Evolutionary conservation across 78 protist genomes (phyloP).

Genomic region (Dictyostelium capitatum): DNA sequence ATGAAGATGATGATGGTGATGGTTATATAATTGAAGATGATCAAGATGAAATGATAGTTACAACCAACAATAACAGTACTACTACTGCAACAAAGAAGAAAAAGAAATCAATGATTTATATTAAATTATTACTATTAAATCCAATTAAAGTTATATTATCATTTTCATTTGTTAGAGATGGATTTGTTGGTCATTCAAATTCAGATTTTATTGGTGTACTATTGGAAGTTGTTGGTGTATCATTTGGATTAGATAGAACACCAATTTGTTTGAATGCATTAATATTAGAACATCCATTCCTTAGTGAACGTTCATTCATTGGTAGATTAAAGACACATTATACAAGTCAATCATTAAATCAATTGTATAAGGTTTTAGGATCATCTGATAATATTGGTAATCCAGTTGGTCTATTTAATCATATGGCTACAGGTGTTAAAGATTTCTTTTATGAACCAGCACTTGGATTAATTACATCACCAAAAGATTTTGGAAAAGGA

Average conservation of each 20-base stretch:
- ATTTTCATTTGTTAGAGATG: slow-evolving; percentile 80
- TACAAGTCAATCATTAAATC: slow-evolving; percentile 56
- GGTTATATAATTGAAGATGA: too few relatives aligned
- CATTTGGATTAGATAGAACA: slow-evolving; percentile 78
- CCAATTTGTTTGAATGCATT: slow-evolving; percentile 64
- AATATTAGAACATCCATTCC: slow-evolving; percentile 84
- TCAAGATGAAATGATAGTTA: not conserved
- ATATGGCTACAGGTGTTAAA: slow-evolving; percentile 85
- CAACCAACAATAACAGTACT: not conserved
- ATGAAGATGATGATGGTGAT: too few relatives aligned
- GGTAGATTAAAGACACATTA: slow-evolving; percentile 81
- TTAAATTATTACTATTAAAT: slow-evolving; percentile 69
- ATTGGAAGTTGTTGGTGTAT: slow-evolving; percentile 63
- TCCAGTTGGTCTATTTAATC: slow-evolving; percentile 90
- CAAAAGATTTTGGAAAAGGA: slow-evolving; percentile 87
- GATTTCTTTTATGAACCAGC: slow-evolving; percentile 95
- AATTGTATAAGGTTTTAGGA: slow-evolving; percentile 84
- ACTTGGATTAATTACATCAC: slow-evolving; percentile 79
- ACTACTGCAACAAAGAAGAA: not conserved
- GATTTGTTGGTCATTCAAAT: slow-evolving; percentile 41
- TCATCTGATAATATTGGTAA: slow-evolving; percentile 91
- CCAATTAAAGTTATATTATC: slow-evolving; percentile 80
- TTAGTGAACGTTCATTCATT: slow-evolving; percentile 39
- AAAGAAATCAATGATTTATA: slow-evolving; percentile 65
- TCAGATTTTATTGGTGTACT: slow-evolving; percentile 36